Percentiles rank a stretch among this genome's conserved stretches.
phyloP scores from a whole-genome alignment of 2,329 filamentous ascomycete genomes.

The Colletotrichum sublineola region DNA sequence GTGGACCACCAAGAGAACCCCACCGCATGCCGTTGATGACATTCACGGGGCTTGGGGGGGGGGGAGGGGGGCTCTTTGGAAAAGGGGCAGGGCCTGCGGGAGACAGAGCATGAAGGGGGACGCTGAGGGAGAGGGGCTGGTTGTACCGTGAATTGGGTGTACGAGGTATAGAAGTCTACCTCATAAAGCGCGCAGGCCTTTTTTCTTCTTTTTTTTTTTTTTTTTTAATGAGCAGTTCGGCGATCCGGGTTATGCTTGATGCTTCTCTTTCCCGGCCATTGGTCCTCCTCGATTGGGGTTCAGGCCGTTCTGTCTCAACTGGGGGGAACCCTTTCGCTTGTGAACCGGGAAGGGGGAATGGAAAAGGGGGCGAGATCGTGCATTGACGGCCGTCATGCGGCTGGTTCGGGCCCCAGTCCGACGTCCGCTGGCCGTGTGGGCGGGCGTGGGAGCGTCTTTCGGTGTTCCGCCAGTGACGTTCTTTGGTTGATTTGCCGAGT shows the following conservation, averaged over 20 bases:
- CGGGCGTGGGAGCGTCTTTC: background rate
- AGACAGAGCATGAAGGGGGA: background rate
- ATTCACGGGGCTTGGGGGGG: background rate
- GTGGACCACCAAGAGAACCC: background rate
- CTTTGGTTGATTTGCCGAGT: background rate
- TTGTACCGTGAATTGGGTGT: background rate
- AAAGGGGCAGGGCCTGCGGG: background rate
- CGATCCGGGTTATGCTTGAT: background rate
- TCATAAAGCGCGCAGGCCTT: background rate
- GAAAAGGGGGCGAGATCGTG: background rate
- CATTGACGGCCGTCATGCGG: constrained; percentile 27
- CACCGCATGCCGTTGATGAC: background rate
- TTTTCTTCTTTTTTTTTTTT: background rate
- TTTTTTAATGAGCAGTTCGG: background rate
- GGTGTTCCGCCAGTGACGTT: background rate
- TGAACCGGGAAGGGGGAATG: too few relatives aligned
- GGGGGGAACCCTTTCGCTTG: background rate
- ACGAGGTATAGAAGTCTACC: background rate
- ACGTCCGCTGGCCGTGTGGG: background rate
- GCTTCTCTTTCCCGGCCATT: background rate
- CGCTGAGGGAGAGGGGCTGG: too few relatives aligned
- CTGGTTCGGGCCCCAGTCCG: background rate
- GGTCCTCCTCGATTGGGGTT: background rate
- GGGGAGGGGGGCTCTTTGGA: background rate
- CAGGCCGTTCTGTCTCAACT: background rate